A percentile compares a stretch with the other conserved stretches of the same genome.
Conservation (phyloP, 2,329 filamentous ascomycete genomes). For the Colletotrichum viniferum region DNA sequence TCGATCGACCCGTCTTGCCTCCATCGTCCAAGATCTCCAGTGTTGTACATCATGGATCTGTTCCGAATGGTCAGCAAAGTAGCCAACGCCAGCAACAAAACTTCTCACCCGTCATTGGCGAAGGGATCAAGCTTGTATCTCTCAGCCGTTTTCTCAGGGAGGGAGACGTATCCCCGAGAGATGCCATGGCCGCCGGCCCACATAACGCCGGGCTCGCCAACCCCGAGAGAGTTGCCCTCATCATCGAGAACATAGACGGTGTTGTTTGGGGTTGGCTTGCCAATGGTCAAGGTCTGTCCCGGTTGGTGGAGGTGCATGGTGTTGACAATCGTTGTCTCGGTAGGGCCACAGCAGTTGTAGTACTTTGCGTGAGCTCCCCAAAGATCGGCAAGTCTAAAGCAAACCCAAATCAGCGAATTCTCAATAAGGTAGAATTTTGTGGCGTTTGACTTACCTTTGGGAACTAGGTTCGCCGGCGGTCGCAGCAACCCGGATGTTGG, state of each 20-base stretch:
- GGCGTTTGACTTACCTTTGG: background rate
- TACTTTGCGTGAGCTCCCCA: constrained; percentile 56
- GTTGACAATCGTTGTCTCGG: constrained; percentile 65
- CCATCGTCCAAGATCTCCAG: constrained; percentile 65
- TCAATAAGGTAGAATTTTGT: no score
- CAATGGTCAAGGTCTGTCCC: constrained; percentile 55
- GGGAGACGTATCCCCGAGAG: constrained; percentile 59
- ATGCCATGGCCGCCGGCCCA: constrained; percentile 63
- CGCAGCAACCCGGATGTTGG: constrained; percentile 18
- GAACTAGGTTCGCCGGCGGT: constrained; percentile 23
- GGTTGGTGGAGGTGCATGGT: constrained; percentile 35
- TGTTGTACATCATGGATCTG: constrained; percentile 61
- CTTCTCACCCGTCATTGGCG: constrained; percentile 50
- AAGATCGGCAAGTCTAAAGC: constrained; percentile 50
- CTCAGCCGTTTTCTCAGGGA: constrained; percentile 54
- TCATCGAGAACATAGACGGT: constrained; percentile 58
- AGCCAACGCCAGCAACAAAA: accelerated
- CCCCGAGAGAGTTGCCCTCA: constrained; percentile 40
- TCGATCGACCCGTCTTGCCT: constrained; percentile 55
- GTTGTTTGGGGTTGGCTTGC: constrained; percentile 60
- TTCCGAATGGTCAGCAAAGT: accelerated
- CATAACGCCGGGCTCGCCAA: constrained; percentile 56
- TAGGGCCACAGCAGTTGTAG: constrained; percentile 64
- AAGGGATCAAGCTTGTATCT: constrained; percentile 57
- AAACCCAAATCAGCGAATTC: background rate